Percentiles rank a stretch among this genome's conserved stretches.
Evolutionary conservation across 1,284 basidiomycete genomes (phyloP).

Genomic region (Coniferiporia sulphurascens): DNA sequence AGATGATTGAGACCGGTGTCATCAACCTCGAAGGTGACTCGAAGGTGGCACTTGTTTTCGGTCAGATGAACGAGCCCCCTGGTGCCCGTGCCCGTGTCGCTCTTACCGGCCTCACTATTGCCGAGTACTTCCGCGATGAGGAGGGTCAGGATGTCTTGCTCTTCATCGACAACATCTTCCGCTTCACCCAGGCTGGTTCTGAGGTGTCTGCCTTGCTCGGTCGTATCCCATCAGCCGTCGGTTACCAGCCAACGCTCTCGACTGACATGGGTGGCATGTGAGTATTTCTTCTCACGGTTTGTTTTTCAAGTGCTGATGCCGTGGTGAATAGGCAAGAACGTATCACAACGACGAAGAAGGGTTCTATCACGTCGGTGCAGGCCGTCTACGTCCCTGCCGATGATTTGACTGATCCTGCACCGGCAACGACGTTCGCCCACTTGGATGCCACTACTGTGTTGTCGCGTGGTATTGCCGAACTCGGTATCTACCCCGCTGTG

Average conservation of each 20-base stretch:
- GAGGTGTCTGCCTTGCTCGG: slow-evolving; percentile 99
- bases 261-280: slow-evolving; percentile 99
- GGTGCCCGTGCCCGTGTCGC: slow-evolving; percentile 99
- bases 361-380: slow-evolving; percentile 93
- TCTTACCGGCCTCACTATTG: slow-evolving; percentile 96
- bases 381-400: slow-evolving; percentile 99
- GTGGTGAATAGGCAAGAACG: slow-evolving; percentile 75
- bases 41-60: slow-evolving; percentile 99
- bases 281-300: slow-evolving; percentile 29
- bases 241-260: slow-evolving; percentile 99
- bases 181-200: slow-evolving; percentile 99
- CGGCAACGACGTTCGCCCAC: slow-evolving; percentile 98
- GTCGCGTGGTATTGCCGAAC: slow-evolving; percentile 98
- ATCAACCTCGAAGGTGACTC: slow-evolving; percentile 98
- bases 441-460: slow-evolving; percentile 99
- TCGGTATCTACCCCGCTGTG: slow-evolving; percentile 99
- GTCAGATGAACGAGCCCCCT: slow-evolving; percentile 99
- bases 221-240: slow-evolving; percentile 99
- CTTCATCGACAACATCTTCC: slow-evolving; percentile 99
- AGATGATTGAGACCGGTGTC: slow-evolving; percentile 99
- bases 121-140: slow-evolving; percentile 99
- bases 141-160: slow-evolving; percentile 99
- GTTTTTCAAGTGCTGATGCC: slow-evolving; percentile 18
- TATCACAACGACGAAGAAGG: slow-evolving; percentile 99
- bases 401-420: slow-evolving; percentile 99